Evolutionary conservation across 805 yeast species (phyloP), one percentile per base, ranked within the genome.

Genomic region (Ogataea saltuana): DNA sequence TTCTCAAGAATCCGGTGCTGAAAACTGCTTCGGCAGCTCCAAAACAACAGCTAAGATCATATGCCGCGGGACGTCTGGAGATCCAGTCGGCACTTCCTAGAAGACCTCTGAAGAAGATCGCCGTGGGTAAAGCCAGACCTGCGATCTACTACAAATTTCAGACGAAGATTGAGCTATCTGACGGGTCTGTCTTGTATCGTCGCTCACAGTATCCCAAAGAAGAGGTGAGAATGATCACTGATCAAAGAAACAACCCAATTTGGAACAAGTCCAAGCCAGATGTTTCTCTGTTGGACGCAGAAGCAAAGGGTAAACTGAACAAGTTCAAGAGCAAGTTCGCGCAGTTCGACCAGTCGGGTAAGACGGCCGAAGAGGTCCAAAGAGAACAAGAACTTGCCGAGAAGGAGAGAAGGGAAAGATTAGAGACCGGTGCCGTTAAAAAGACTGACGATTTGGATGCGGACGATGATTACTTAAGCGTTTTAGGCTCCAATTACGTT

Each of bases 191-290:
- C 2, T 72, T 89, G 25, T 71, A 70, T 26, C 78, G 99, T 66
- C 76, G 86, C 56, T 81, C 96, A 1, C 95, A 86, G 51, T 88
- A 81, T 46, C 99, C 99, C 9, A 85, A 88, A 56, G 83, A 78
- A 41, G 97, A 93, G 59, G 71, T 87, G 56, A 75, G 93, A 62
- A 80, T 88, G 78, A 78, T 93, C 54, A 79, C 81, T 40, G 99
- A 93, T 65, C 95, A 86, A 72, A 80, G 96, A 67, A 87, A 86
- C 58, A 81, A 80, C 57, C 80, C 89, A 26, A 65, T 86, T 42
- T 93, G 97, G 97, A 93, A 93, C 66, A 88, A 89, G 40, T 78
- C 85, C 49, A 80, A 90, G 67, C 78, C 85, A 17, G 93, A 88
- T 63, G 70, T 87, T 55, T 77, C 77, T 39, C 76, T 82, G 33